Percentiles rank a stretch among this genome's conserved stretches.
phyloP scores from a whole-genome alignment of 495 filamentous ascomycete genomes.

The Podospora pseudocomata region DNA sequence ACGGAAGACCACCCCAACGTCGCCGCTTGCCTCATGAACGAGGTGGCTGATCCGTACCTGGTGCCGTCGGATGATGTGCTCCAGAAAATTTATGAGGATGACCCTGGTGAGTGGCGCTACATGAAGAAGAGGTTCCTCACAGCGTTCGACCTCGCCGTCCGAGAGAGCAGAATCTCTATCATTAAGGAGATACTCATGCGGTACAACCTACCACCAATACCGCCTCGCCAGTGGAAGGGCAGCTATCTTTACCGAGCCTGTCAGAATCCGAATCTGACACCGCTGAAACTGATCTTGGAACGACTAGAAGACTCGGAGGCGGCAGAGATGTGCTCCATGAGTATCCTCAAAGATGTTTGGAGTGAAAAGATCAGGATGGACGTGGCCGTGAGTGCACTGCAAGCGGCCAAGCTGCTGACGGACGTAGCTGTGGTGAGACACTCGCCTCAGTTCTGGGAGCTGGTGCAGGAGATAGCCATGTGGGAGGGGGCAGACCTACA shows the following conservation, averaged over 20 bases:
- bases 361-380: slow-evolving; percentile 9
- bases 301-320: slow-evolving; percentile 18
- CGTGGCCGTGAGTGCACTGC: slow-evolving; percentile 9
- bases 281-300: slow-evolving; percentile 22
- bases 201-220: slow-evolving; percentile 21
- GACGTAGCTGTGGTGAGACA: not conserved
- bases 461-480: slow-evolving; percentile 12
- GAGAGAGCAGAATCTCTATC: slow-evolving; percentile 21
- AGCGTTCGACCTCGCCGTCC: slow-evolving; percentile 29
- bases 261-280: slow-evolving; percentile 22
- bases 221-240: slow-evolving; percentile 1
- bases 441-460: not conserved
- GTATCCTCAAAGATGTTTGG: slow-evolving; percentile 24
- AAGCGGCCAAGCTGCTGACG: slow-evolving; percentile 15
- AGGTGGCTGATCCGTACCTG: slow-evolving; percentile 28
- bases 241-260: slow-evolving; percentile 26
- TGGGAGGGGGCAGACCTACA: not conserved
- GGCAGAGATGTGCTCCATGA: slow-evolving; percentile 9
- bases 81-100: slow-evolving; percentile 10
- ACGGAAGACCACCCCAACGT: slow-evolving; percentile 17
- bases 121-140: slow-evolving; percentile 20
- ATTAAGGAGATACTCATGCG: slow-evolving; percentile 24
- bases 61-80: slow-evolving; percentile 24
- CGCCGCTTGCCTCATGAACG: slow-evolving; percentile 20
- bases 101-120: slow-evolving; percentile 16